Conservation (phyloP, 2,329 filamentous ascomycete species). For the Pseudogymnoascus sp. region DNA sequence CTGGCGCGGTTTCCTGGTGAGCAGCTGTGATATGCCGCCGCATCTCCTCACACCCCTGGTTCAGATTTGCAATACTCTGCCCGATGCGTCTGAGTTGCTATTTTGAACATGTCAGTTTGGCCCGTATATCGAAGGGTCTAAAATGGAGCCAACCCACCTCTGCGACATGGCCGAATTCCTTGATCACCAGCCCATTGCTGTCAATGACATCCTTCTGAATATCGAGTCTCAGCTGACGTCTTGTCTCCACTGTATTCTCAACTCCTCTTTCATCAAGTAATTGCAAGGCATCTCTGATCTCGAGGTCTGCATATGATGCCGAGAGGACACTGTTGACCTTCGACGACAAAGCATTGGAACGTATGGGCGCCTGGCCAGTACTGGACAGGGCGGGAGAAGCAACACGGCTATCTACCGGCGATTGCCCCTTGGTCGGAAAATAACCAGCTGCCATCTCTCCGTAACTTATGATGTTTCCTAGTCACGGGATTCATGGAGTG, state of each 20-base stretch:
- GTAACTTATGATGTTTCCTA: background rate
- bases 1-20: conserved; percentile 63
- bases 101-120: conserved; percentile 23
- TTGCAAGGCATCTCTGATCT: conserved; percentile 77
- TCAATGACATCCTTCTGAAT: conserved; percentile 89
- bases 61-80: conserved; percentile 67
- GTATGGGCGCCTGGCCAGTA: conserved; percentile 23
- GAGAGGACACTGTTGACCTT: conserved; percentile 83
- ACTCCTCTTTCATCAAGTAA: conserved; percentile 68
- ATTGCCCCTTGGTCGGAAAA: conserved; percentile 20
- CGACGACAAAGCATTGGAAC: conserved; percentile 60
- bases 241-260: conserved; percentile 67
- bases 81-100: conserved; percentile 86
- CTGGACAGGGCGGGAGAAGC: conserved; percentile 20
- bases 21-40: conserved; percentile 69
- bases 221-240: conserved; percentile 72
- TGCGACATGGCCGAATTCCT: conserved; percentile 82
- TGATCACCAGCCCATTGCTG: conserved; percentile 81
- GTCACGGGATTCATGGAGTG: background rate
- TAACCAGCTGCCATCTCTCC: conserved; percentile 25
- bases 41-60: conserved; percentile 74
- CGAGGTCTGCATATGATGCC: conserved; percentile 83
- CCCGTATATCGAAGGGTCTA: background rate
- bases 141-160: conserved; percentile 52
- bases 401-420: conserved; percentile 20